Base-by-base conservation (phyloP, 1,284 basidiomycete genomes). In the Sparassis latifolia region DNA sequence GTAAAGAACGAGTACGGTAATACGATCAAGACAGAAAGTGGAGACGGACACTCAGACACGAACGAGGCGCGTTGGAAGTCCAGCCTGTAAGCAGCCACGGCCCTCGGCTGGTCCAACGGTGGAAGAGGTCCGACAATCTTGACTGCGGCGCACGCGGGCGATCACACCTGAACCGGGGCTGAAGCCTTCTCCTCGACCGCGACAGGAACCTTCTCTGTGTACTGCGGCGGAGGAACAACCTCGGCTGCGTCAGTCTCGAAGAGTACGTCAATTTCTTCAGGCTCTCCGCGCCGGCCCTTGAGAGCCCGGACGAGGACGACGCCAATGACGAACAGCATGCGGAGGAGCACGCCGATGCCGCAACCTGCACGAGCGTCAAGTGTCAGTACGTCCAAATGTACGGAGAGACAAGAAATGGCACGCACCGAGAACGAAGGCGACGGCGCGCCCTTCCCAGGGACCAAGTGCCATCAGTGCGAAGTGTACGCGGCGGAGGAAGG, bases 381-480 rank as follows among this genome's bases (percentile, higher is more conserved):
- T 7, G 28, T 30, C 46, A 33, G 35, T 39, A 37, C 30, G 29
- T 44, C 30, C 10, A 10, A 20, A 7, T 42, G 12, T 48, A 42
- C 12, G 20, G 42, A 30, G 42, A 9, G 30, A 52, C 49, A 35
- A 30, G 20, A 29, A 30, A 53, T 40, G 45, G 37, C 47, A 66
- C 80, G 58, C 55, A 87, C 87, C 87, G 20, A 90, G 74, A 51
- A 89, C 86, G 53, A 90, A 90, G 4, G 87, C 83, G 12, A 89
- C 80, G 10, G 80, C 79, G 47, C 86, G 76, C 47, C 85, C 85
- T 66, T 90, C 87, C 86, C 87, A 89, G 28, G 79, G 79, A n/a
- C 86, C 84, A 10, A 90, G 76, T 3, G 77, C 66, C 71, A 80
- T 78, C 50, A 89, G 68, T 2, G 86, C 82, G 51, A 69, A 68